These are phyloP conservation scores for Lentinula detonsa DNA, from an alignment of 768 basidiomycete species.

Conservation along the genomic window DNA sequence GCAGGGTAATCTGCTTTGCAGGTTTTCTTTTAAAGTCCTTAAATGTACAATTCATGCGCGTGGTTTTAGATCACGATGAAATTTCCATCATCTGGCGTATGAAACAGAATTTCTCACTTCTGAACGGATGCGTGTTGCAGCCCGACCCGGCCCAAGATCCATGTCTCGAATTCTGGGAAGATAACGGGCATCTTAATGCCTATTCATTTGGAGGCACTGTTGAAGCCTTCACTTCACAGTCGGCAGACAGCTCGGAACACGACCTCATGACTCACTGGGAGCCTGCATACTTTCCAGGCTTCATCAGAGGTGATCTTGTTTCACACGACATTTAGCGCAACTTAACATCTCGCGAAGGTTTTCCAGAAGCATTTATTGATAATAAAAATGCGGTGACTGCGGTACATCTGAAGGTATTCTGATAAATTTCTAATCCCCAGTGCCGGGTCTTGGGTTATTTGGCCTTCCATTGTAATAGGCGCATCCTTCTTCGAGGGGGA, in stretches of 20 bases:
- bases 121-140: constrained; percentile 20
- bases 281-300: constrained; percentile 21
- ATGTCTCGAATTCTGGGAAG: constrained; percentile 21
- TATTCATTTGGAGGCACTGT: constrained; percentile 22
- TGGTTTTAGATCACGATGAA: constrained; percentile 24
- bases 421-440: neutral
- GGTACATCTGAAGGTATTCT: constrained; percentile 15
- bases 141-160: constrained; percentile 21
- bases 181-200: constrained; percentile 15
- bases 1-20: constrained; percentile 16
- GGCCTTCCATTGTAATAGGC: neutral
- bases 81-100: constrained; percentile 22
- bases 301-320: constrained; percentile 16
- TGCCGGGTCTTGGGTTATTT: too few species aligned
- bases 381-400: constrained; percentile 19
- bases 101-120: constrained; percentile 21
- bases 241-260: constrained; percentile 16
- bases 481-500: constrained; percentile 23
- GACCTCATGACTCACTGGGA: constrained; percentile 21
- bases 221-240: constrained; percentile 17
- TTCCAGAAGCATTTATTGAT: constrained; percentile 15
- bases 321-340: neutral
- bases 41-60: neutral
- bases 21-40: neutral
- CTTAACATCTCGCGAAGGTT: constrained; percentile 8